Evolutionary conservation across 2,329 filamentous ascomycete genomes (phyloP), one percentile per base, ranked within the genome.

Genomic region (Lomentospora prolificans): DNA sequence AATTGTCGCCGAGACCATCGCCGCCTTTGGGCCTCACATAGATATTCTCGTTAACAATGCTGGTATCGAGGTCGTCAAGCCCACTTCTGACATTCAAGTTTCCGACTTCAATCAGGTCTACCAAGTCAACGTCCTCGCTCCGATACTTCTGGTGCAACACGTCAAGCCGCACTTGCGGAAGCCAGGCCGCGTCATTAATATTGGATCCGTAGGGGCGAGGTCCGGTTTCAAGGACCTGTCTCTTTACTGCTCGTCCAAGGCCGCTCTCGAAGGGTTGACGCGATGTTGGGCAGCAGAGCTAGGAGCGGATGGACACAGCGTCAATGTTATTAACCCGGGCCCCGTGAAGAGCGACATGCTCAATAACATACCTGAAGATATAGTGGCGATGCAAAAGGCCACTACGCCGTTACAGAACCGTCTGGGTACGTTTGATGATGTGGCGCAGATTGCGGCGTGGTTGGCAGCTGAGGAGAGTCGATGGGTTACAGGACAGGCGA

Each of bases 251-350:
- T 75, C 77, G 0, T 78, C 75, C 3, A 85, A 85, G 63, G 79
- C 78, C 0, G 82, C 80, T 4, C 64, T 85, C 14, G 81, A 86
- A 64, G 79, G 75, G 0, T 64, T 85, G 55, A 85, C 82, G 8
- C 70, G 81, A 5, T 75, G 71, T 48, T 80, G 80, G 74, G 82
- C 83, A 0, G 71, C 72, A 0, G 82, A 86, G 65, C 67, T 85
- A 7, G 81, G 81, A 0, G 63, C 58, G 3, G 66, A 74, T 57
- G 80, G 81, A 0, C 79, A 79, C 57, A 85, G 81, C 0, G 81
- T 83, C 25, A 86, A 86, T 60, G 72, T 74, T 0, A 76, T 86
- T 2, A 76, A 76, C 19, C 80, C 81, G 0, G 82, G 82, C 0
- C 80, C 82, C 0, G 77, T 82, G 4, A 67, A 77, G 65, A 82